Percentiles rank a stretch among this genome's conserved stretches.
Conservation (phyloP, 2,329 filamentous ascomycete genomes). For the Aurifilum marmelostoma region DNA sequence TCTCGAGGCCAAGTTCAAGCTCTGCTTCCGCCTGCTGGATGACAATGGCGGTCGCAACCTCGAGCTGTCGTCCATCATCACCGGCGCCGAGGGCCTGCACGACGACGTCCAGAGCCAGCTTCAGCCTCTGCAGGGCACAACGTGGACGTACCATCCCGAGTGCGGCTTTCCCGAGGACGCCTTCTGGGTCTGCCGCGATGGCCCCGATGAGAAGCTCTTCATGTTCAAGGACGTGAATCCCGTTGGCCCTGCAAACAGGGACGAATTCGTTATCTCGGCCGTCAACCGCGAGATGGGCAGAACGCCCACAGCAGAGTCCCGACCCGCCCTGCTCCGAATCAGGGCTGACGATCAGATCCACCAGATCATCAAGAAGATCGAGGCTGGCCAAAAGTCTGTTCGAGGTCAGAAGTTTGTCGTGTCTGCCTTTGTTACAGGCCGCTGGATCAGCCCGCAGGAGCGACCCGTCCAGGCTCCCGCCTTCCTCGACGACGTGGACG, state of each 20-base stretch:
- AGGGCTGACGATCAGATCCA: slow-evolving; percentile 20
- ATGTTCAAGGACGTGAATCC: slow-evolving; percentile 39
- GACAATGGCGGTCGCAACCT: slow-evolving; percentile 3
- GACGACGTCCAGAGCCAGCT: neutral
- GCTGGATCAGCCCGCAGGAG: neutral
- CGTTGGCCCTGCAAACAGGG: slow-evolving; percentile 31
- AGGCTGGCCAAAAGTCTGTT: neutral
- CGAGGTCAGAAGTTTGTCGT: neutral
- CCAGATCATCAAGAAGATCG: slow-evolving; percentile 8
- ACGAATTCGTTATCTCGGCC: slow-evolving; percentile 38
- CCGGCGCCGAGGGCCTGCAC: neutral
- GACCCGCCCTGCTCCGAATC: slow-evolving; percentile 24
- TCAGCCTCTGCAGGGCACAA: neutral
- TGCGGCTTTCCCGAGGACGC: slow-evolving; percentile 40
- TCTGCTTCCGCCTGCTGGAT: slow-evolving; percentile 2
- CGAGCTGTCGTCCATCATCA: neutral
- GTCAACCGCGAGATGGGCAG: slow-evolving; percentile 27
- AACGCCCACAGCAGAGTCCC: slow-evolving; percentile 14
- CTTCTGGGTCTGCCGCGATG: slow-evolving; percentile 31
- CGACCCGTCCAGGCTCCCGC: slow-evolving; percentile 1
- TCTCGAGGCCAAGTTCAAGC: neutral
- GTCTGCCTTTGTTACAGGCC: slow-evolving; percentile 17
- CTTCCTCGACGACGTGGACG: neutral
- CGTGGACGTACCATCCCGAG: slow-evolving; percentile 25
- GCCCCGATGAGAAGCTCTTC: slow-evolving; percentile 28